phyloP scores from a whole-genome alignment of 2,329 filamentous ascomycete species.

The Monosporascus sp. region DNA sequence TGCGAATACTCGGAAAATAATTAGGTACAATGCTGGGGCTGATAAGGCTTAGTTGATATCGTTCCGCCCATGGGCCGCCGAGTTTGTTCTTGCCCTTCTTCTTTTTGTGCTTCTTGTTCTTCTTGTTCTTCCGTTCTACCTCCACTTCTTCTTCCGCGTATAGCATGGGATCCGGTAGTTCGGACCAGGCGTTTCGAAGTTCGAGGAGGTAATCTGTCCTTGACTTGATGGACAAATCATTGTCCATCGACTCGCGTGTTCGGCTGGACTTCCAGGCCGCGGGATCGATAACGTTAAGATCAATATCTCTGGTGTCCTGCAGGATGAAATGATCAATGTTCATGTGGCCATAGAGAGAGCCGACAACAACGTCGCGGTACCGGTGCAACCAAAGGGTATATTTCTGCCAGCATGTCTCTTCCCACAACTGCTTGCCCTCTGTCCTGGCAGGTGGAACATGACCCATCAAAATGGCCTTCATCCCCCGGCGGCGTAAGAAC shows the following conservation, averaged over 20 bases:
- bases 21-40: slow-evolving; percentile 88
- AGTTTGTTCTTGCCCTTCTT: slow-evolving; percentile 60
- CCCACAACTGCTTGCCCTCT: slow-evolving; percentile 81
- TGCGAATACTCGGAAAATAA: slow-evolving; percentile 81
- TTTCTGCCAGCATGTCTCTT: slow-evolving; percentile 97
- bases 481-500: slow-evolving; percentile 72
- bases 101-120: slow-evolving; percentile 49
- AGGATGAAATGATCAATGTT: slow-evolving; percentile 97
- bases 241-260: slow-evolving; percentile 36
- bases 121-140: slow-evolving; percentile 36
- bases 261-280: slow-evolving; percentile 19
- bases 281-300: slow-evolving; percentile 45
- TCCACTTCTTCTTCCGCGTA: slow-evolving; percentile 17
- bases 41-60: slow-evolving; percentile 77
- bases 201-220: slow-evolving; percentile 77
- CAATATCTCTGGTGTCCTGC: slow-evolving; percentile 75
- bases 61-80: slow-evolving; percentile 76
- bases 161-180: slow-evolving; percentile 55
- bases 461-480: slow-evolving; percentile 92
- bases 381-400: slow-evolving; percentile 87
- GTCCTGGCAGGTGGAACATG: slow-evolving; percentile 91
- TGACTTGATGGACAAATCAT: slow-evolving; percentile 59
- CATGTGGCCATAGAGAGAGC: slow-evolving; percentile 87
- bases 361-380: slow-evolving; percentile 84
- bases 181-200: slow-evolving; percentile 71